Evolutionary conservation across 768 basidiomycete species (phyloP).

Genomic region (Boletus vinaceobasis): DNA sequence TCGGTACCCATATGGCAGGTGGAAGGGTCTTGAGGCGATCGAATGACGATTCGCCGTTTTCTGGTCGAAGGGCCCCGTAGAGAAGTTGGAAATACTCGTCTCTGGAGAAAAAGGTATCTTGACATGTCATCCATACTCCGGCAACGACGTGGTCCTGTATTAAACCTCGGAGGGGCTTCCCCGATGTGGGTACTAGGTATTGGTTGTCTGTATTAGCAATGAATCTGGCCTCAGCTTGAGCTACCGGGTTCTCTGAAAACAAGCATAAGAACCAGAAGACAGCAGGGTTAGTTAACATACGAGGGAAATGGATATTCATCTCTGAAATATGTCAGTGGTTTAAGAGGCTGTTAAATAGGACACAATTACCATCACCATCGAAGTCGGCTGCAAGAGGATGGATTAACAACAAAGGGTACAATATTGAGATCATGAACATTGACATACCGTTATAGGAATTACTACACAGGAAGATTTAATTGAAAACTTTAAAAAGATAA

Average conservation of each 20-base stretch:
- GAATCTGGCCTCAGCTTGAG: conserved; percentile 88
- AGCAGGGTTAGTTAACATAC: conserved; percentile 43
- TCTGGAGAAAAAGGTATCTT: conserved; percentile 90
- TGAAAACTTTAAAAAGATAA: background rate
- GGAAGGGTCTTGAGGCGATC: conserved; percentile 76
- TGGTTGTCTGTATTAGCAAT: conserved; percentile 99
- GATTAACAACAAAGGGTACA: conserved; percentile 4
- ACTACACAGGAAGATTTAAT: conserved; percentile 40
- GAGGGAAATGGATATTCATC: conserved; percentile 99
- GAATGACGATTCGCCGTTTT: conserved; percentile 60
- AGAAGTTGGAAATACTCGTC: conserved; percentile 96
- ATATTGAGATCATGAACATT: conserved; percentile 3
- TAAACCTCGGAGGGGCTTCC: conserved; percentile 93
- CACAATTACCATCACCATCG: conserved; percentile 76
- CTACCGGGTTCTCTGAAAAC: conserved; percentile 81
- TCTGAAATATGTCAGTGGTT: conserved; percentile 44
- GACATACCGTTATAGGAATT: conserved; percentile 93
- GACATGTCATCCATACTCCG: conserved; percentile 98
- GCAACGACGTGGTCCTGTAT: conserved; percentile 99
- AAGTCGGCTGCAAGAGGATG: conserved; percentile 60
- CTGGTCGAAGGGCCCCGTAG: conserved; percentile 90
- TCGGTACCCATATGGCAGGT: conserved; percentile 90
- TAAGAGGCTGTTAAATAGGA: background rate
- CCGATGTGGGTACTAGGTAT: conserved; percentile 98
- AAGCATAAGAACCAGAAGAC: background rate